Conservation (phyloP, 768 basidiomycete genomes). For the Xanthoconium purpureum region DNA sequence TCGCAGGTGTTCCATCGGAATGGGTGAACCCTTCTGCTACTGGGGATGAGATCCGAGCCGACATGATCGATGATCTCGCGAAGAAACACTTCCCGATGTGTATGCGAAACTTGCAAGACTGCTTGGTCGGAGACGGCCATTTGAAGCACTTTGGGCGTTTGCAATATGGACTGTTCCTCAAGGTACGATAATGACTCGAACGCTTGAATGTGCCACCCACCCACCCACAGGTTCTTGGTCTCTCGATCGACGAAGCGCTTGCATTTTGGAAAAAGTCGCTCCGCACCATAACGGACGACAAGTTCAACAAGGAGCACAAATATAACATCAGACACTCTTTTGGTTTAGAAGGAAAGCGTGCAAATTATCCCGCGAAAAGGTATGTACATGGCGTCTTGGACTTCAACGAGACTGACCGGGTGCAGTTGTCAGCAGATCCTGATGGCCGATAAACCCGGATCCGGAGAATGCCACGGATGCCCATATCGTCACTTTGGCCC, state of each 20-base stretch:
- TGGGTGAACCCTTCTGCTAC: slow-evolving; percentile 58
- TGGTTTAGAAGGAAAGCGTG: slow-evolving; percentile 91
- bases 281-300: slow-evolving; percentile 75
- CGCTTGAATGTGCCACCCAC: neutral
- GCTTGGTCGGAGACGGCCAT: slow-evolving; percentile 72
- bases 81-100: slow-evolving; percentile 91
- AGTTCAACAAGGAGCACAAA: slow-evolving; percentile 96
- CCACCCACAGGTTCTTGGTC: slow-evolving; percentile 69
- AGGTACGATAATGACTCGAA: slow-evolving; percentile 48
- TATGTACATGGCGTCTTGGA: slow-evolving; percentile 27
- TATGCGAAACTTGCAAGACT: slow-evolving; percentile 88
- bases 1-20: slow-evolving; percentile 85
- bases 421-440: slow-evolving; percentile 88
- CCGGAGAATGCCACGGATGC: slow-evolving; percentile 78
- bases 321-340: slow-evolving; percentile 97
- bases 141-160: slow-evolving; percentile 90
- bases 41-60: slow-evolving; percentile 77
- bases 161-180: slow-evolving; percentile 92
- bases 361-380: slow-evolving; percentile 94
- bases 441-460: slow-evolving; percentile 59
- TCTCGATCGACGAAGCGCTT: slow-evolving; percentile 92
- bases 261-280: slow-evolving; percentile 92
- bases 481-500: slow-evolving; percentile 88
- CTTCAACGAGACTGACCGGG: neutral
- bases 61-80: slow-evolving; percentile 89